phyloP scores from a whole-genome alignment of 1,284 basidiomycete species.

The Anthracocystis setariae region DNA sequence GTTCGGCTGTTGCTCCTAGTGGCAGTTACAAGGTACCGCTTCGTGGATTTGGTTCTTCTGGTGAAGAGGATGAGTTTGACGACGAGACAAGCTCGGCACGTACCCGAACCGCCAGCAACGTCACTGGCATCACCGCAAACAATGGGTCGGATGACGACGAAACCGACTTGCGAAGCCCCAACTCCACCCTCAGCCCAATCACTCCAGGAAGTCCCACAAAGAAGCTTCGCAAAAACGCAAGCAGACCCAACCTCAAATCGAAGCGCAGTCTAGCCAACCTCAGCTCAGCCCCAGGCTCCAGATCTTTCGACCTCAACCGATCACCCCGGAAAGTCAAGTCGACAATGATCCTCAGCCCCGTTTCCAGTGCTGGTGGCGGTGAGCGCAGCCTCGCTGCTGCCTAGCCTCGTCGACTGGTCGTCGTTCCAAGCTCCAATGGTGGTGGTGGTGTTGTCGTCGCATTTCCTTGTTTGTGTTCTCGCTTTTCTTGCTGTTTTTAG shows the following conservation, averaged over 20 bases:
- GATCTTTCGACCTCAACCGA: slow-evolving; percentile 16
- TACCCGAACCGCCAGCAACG: slow-evolving; percentile 22
- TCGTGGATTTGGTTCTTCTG: slow-evolving; percentile 47
- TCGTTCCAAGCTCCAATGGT: too few relatives aligned
- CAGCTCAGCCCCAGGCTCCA: slow-evolving; percentile 1
- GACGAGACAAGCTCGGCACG: slow-evolving; percentile 26
- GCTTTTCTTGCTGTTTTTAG: slow-evolving; percentile 1
- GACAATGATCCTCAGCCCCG: slow-evolving; percentile 37
- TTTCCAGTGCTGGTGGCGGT: slow-evolving; percentile 35
- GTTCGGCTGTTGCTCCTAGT: slow-evolving; percentile 62
- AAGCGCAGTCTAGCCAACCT: slow-evolving; percentile 43
- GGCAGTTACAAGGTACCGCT: slow-evolving; percentile 64
- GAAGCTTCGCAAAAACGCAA: slow-evolving; percentile 40
- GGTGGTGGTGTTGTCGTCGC: too few relatives aligned
- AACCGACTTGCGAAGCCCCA: slow-evolving; percentile 13
- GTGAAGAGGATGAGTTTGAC: slow-evolving; percentile 41
- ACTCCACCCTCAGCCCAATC: slow-evolving; percentile 5
- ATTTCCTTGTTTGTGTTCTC: background rate
- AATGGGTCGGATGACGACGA: slow-evolving; percentile 19
- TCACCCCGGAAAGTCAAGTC: slow-evolving; percentile 41
- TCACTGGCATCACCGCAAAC: slow-evolving; percentile 16
- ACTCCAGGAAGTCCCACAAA: slow-evolving; percentile 27
- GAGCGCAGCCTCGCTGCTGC: background rate
- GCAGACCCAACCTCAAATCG: slow-evolving; percentile 23
- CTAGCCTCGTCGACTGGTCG: too few relatives aligned